Base-by-base conservation (phyloP, 2,329 filamentous ascomycete species). In the Trichoderma hamatum region DNA sequence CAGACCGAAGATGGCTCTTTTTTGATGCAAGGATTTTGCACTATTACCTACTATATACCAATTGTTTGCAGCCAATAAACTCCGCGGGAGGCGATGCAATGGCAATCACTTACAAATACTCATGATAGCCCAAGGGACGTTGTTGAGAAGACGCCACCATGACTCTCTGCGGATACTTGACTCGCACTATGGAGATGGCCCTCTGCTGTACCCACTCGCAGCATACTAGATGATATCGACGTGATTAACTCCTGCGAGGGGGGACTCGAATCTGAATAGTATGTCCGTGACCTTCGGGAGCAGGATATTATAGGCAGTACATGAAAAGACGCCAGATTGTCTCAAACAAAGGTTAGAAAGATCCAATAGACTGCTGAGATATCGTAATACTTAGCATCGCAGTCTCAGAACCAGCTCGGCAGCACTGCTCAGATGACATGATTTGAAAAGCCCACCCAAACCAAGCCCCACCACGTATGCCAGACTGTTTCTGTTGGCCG, bases 1-100 rank as follows among this genome's bases (percentile, higher is more conserved):
- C 66, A 68, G 66, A 68, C 66, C 66, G 28, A n/a, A n/a, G 10
- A 32, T 30, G 14, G 9, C n/a, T n/a, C 28, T 30, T n/a, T 6
- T n/a, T 55, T 55, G 26, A 55, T 55, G 26, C 1, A 3, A 28
- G 16, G 0, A 0, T 2, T 5, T n/a, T 4, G 3, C 9, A 5
- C 10, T 55, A 55, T 55, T 55, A 2, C 11, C 5, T 1, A 2
- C 3, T n/a, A 32, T 55, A 55, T 55, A 55, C 11, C n/a, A n/a
- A n/a, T n/a, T n/a, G n/a, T n/a, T n/a, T n/a, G n/a, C n/a, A n/a
- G n/a, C n/a, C n/a, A n/a, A n/a, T n/a, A n/a, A n/a, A n/a, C n/a
- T n/a, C n/a, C n/a, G n/a, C n/a, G n/a, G n/a, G n/a, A n/a, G n/a
- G n/a, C n/a, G n/a, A n/a, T 7, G 3, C 2, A 49, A 2, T 24